These are phyloP conservation scores for Clonostachys rhizophaga DNA, from an alignment of 2,329 filamentous ascomycete genomes.

Conservation along the genomic window DNA sequence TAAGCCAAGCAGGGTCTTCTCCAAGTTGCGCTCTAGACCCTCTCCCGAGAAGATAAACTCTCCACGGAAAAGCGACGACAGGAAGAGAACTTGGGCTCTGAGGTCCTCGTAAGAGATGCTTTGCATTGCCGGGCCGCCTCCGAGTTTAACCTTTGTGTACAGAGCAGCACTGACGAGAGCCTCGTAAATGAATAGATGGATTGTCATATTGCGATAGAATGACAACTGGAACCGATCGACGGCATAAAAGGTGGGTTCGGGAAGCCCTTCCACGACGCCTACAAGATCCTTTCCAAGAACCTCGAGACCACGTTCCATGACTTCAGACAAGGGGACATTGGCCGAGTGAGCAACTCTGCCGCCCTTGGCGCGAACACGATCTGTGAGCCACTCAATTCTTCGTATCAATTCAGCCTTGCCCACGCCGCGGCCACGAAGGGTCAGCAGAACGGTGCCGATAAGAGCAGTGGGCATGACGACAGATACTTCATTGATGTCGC, in stretches of 20 bases:
- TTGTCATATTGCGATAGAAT: conserved; percentile 99
- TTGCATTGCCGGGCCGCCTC: conserved; percentile 79
- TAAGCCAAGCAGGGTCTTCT: conserved; percentile 71
- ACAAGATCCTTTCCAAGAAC: conserved; percentile 89
- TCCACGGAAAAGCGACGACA: conserved; percentile 89
- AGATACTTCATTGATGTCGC: conserved; percentile 92
- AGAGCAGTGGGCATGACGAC: conserved; percentile 98
- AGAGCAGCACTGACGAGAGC: conserved; percentile 85
- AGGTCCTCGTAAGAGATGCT: conserved; percentile 72
- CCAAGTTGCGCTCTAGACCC: conserved; percentile 74
- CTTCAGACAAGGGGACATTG: conserved; percentile 69
- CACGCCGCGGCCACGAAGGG: conserved; percentile 84
- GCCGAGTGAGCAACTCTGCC: conserved; percentile 93
- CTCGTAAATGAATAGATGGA: conserved; percentile 94
- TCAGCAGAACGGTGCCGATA: conserved; percentile 89
- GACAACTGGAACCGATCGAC: conserved; percentile 96
- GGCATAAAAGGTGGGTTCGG: conserved; percentile 90
- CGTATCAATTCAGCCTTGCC: conserved; percentile 81
- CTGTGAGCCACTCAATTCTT: conserved; percentile 85
- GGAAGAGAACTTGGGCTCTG: conserved; percentile 75
- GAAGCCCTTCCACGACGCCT: conserved; percentile 70
- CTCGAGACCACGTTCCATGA: conserved; percentile 85
- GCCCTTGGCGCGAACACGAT: conserved; percentile 77
- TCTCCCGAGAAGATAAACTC: conserved; percentile 97
- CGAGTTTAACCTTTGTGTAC: conserved; percentile 86